phyloP scores from a whole-genome alignment of 2,329 filamentous ascomycete species.

The Alternaria atra region DNA sequence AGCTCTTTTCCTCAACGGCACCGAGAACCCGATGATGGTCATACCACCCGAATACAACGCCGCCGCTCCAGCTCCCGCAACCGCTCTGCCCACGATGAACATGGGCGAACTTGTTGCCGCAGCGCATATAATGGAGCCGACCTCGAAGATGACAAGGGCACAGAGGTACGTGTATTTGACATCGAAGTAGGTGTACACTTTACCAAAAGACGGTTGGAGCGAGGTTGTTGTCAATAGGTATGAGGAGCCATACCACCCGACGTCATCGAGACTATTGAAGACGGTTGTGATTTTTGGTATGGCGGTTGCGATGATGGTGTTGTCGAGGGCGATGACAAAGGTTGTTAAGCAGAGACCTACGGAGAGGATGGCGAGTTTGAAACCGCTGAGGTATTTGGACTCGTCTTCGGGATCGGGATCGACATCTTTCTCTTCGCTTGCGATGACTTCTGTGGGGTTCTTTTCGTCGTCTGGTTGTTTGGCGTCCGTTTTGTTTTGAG shows the following conservation, averaged over 20 bases:
- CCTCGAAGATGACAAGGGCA: slow-evolving; percentile 57
- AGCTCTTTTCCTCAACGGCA: slow-evolving; percentile 55
- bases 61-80: slow-evolving; percentile 63
- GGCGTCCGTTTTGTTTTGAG: not conserved
- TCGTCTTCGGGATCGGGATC: slow-evolving; percentile 42
- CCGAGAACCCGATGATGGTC: slow-evolving; percentile 57
- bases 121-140: slow-evolving; percentile 65
- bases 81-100: slow-evolving; percentile 64
- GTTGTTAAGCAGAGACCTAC: slow-evolving; percentile 48
- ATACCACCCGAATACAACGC: slow-evolving; percentile 63
- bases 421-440: not conserved
- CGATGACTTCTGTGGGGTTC: not conserved
- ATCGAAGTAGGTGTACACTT: slow-evolving; percentile 68
- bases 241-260: slow-evolving; percentile 54
- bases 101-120: slow-evolving; percentile 58
- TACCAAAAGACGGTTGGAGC: slow-evolving; percentile 59
- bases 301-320: slow-evolving; percentile 52
- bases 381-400: slow-evolving; percentile 46
- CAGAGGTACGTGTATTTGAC: slow-evolving; percentile 63
- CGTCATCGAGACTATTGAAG: slow-evolving; percentile 53
- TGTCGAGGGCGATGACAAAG: slow-evolving; percentile 52
- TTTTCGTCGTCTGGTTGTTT: slow-evolving; percentile 1
- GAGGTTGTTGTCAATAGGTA: slow-evolving; percentile 59
- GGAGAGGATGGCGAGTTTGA: slow-evolving; percentile 46
- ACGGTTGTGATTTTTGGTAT: slow-evolving; percentile 54